These are phyloP conservation scores for Hemisphaericaspora lyxosophila DNA, from an alignment of 1,139 yeast species.

Conservation along the genomic window DNA sequence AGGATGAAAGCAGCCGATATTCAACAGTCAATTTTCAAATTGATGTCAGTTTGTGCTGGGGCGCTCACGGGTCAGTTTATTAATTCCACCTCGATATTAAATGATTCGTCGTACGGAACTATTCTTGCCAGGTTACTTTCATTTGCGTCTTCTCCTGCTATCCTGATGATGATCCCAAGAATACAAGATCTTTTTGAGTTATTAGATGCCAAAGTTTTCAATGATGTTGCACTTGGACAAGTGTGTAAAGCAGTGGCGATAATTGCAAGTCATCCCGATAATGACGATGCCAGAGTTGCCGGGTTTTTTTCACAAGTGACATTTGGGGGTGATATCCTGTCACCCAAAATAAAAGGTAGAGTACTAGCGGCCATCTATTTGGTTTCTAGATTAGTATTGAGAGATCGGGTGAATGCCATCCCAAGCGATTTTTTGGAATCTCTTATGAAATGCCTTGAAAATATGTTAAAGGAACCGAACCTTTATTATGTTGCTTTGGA, in stretches of 20 bases:
- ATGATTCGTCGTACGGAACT: constrained; percentile 26
- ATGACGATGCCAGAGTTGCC: constrained; percentile 8
- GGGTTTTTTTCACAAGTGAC: neutral
- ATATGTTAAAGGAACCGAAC: constrained; percentile 19
- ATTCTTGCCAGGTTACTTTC: constrained; percentile 35
- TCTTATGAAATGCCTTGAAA: constrained; percentile 14
- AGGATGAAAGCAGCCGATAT: constrained; percentile 22
- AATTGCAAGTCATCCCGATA: constrained; percentile 47
- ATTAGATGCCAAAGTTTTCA: constrained; percentile 22
- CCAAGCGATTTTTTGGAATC: constrained; percentile 8
- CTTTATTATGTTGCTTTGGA: constrained; percentile 38
- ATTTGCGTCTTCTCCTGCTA: constrained; percentile 31
- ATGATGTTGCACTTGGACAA: constrained; percentile 37
- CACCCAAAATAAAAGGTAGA: constrained; percentile 23
- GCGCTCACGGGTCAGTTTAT: constrained; percentile 28
- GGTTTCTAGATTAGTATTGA: constrained; percentile 49
- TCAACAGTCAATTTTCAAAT: constrained; percentile 17
- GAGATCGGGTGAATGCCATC: constrained; percentile 32
- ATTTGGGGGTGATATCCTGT: constrained; percentile 14
- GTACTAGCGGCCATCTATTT: constrained; percentile 47
- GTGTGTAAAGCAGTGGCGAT: constrained; percentile 56
- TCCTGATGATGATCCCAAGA: constrained; percentile 22
- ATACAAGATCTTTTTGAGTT: constrained; percentile 23
- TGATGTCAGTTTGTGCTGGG: constrained; percentile 26
- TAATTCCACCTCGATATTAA: constrained; percentile 13